Conservation (phyloP, 1,284 basidiomycete genomes). For the Cystobasidium slooffiae region DNA sequence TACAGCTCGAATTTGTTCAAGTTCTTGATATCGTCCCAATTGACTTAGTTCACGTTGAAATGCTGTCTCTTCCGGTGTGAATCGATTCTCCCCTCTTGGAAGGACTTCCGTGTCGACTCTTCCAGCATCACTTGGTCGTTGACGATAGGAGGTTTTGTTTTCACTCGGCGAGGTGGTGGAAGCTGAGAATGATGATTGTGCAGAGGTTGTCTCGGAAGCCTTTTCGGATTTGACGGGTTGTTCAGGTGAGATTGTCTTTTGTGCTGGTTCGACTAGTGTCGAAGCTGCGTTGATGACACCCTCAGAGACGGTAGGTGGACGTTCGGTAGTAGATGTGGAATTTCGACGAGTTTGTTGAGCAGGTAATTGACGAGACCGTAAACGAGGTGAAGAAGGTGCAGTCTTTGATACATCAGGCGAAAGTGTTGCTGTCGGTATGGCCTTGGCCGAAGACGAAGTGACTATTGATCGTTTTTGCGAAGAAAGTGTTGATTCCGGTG, state of each 20-base stretch:
- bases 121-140: too few relatives aligned
- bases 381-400: conserved; percentile 36
- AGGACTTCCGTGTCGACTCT: not conserved
- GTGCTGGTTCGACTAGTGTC: conserved; percentile 2
- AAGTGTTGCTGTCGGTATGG: not conserved
- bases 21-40: not conserved
- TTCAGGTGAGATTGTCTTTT: conserved; percentile 14
- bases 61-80: not conserved
- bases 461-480: conserved; percentile 6
- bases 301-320: conserved; percentile 6
- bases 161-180: too few relatives aligned
- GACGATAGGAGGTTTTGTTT: too few relatives aligned
- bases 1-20: conserved; percentile 9
- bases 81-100: not conserved
- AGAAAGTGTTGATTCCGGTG: conserved; percentile 2
- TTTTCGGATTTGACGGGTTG: not conserved
- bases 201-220: not conserved
- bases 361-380: not conserved
- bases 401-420: not conserved
- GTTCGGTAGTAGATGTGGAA: conserved; percentile 30
- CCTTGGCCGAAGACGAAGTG: not conserved
- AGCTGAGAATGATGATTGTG: too few relatives aligned
- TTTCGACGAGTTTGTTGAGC: conserved; percentile 32
- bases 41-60: conserved; percentile 4
- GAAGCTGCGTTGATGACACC: conserved; percentile 25